These are phyloP conservation scores for Leptomonas pyrrhocoris DNA, from an alignment of 208 protist genomes.

Conservation along the genomic window DNA sequence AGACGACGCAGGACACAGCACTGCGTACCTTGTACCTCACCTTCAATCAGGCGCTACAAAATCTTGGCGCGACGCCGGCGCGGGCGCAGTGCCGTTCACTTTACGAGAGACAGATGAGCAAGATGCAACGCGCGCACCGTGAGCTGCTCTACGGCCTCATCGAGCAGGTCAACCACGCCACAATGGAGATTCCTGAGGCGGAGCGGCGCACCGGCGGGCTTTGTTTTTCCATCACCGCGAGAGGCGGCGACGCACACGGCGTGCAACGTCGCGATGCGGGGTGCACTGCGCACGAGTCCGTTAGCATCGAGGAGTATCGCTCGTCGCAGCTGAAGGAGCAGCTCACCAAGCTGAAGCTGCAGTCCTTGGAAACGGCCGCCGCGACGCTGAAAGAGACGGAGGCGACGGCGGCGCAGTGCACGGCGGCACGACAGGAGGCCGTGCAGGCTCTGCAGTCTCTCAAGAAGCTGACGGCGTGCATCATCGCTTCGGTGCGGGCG, in stretches of 20 bases:
- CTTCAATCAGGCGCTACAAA: slow-evolving; percentile 30
- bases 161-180: slow-evolving; percentile 38
- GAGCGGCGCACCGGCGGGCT: slow-evolving; percentile 17
- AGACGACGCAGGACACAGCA: slow-evolving; percentile 44
- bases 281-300: slow-evolving; percentile 34
- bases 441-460: slow-evolving; percentile 43
- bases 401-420: neutral
- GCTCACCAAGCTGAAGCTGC: slow-evolving; percentile 35
- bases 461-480: slow-evolving; percentile 31
- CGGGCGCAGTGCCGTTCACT: slow-evolving; percentile 25
- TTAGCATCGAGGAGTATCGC: slow-evolving; percentile 53
- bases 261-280: slow-evolving; percentile 35
- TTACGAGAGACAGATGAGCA: slow-evolving; percentile 58
- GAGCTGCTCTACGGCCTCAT: slow-evolving; percentile 57
- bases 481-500: slow-evolving; percentile 19
- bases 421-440: slow-evolving; percentile 31
- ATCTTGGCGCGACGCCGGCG: neutral
- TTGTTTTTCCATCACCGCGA: neutral
- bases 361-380: slow-evolving; percentile 33
- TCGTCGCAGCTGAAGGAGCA: slow-evolving; percentile 57
- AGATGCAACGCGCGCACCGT: slow-evolving; percentile 56
- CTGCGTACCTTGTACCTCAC: slow-evolving; percentile 45
- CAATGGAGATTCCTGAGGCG: slow-evolving; percentile 26
- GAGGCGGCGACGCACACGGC: slow-evolving; percentile 1
- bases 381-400: slow-evolving; percentile 25